Evolutionary conservation across 169 alveolate genomes (phyloP).

Genomic region (Plasmodium gaboni): DNA sequence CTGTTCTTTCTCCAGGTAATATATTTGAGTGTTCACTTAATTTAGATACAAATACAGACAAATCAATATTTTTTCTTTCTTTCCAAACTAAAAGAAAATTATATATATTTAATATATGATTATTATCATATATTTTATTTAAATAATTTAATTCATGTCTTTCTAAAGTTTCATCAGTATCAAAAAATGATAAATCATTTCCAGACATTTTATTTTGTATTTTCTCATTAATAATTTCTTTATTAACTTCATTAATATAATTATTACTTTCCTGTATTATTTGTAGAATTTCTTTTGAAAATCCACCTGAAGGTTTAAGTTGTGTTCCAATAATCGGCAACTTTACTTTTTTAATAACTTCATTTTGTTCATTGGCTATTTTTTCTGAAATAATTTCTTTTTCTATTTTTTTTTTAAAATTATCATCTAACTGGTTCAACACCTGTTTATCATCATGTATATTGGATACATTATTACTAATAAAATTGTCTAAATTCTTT

Average conservation of each 20-base stretch:
- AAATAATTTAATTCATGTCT: constrained; percentile 50
- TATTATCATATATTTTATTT: constrained; percentile 57
- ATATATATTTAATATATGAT: constrained; percentile 57
- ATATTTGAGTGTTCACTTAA: constrained; percentile 57
- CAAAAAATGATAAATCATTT: constrained; percentile 65
- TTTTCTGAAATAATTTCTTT: constrained; percentile 48
- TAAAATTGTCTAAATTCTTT: too few species aligned
- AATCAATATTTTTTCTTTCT: constrained; percentile 53
- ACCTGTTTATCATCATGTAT: too few species aligned
- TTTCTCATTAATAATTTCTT: constrained; percentile 67
- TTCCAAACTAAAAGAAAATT: constrained; percentile 65
- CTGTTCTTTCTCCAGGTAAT: constrained; percentile 66
- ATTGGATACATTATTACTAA: too few species aligned
- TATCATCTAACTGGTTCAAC: constrained; percentile 5
- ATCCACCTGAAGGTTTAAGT: constrained; percentile 73
- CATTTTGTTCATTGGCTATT: constrained; percentile 40
- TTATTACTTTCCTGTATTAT: constrained; percentile 49
- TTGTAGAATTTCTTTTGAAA: constrained; percentile 50
- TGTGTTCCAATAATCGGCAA: constrained; percentile 72
- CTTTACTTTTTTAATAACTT: constrained; percentile 49
- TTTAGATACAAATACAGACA: constrained; percentile 70
- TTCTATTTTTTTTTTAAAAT: constrained; percentile 22
- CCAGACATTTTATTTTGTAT: constrained; percentile 35
- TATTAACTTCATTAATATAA: constrained; percentile 42
- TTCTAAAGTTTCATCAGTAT: constrained; percentile 56